Evolutionary conservation across 2,329 filamentous ascomycete genomes (phyloP).

Genomic region (Colletotrichum sidae): DNA sequence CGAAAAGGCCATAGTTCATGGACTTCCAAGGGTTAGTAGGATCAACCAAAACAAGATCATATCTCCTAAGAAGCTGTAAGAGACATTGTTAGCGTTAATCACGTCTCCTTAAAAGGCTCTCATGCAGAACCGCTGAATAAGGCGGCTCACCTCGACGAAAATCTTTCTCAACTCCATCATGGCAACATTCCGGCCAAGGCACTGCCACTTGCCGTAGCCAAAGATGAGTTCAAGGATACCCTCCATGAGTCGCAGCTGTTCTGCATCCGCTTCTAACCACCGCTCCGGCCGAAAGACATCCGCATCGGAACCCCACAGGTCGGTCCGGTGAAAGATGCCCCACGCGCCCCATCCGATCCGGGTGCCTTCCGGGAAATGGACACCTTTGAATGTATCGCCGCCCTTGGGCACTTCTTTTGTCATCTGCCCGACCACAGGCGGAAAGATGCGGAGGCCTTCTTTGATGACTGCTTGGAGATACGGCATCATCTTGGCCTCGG

Average conservation of each 20-base stretch:
- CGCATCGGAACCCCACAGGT: conserved; percentile 32
- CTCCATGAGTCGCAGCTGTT: conserved; percentile 49
- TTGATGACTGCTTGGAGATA: conserved; percentile 63
- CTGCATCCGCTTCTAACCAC: conserved; percentile 40
- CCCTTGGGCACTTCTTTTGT: conserved; percentile 51
- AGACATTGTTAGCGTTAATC: too few species aligned
- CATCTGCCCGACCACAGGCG: conserved; percentile 51
- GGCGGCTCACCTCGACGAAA: conserved; percentile 45
- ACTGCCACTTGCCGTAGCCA: conserved; percentile 52
- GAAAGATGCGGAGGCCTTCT: conserved; percentile 57
- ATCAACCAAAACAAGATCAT: conserved; percentile 45
- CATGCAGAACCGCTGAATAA: neutral
- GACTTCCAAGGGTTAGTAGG: conserved; percentile 46
- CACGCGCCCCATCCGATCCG: conserved; percentile 49
- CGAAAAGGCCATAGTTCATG: conserved; percentile 19
- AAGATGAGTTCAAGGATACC: conserved; percentile 52
- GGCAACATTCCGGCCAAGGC: conserved; percentile 52
- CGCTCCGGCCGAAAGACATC: conserved; percentile 35
- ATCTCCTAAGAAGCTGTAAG: conserved; percentile 44
- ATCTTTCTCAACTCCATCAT: conserved; percentile 50
- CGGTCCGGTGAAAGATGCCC: conserved; percentile 44
- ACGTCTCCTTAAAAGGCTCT: neutral
- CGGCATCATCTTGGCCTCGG: conserved; percentile 51
- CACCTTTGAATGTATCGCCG: conserved; percentile 49
- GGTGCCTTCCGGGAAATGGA: conserved; percentile 48